A percentile compares a stretch with the other conserved stretches of the same genome.
phyloP scores from a whole-genome alignment of 1,284 basidiomycete species.

The Baeospora myosura region DNA sequence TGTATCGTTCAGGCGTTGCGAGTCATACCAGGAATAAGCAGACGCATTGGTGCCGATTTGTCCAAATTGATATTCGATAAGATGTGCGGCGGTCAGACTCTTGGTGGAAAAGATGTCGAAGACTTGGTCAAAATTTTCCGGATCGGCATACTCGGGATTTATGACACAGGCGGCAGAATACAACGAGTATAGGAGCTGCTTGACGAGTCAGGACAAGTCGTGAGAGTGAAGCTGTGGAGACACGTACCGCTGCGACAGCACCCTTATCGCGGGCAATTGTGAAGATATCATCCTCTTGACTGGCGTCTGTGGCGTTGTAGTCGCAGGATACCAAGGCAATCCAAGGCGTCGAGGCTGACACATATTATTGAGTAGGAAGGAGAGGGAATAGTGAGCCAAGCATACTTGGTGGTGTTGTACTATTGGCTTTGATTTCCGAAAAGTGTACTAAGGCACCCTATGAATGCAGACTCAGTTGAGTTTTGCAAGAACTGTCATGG shows the following conservation, averaged over 20 bases:
- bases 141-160: constrained; percentile 63
- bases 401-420: constrained; percentile 33
- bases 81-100: constrained; percentile 36
- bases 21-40: constrained; percentile 52
- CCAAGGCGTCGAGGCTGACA: constrained; percentile 72
- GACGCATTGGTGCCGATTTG: constrained; percentile 42
- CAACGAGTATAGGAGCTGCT: constrained; percentile 70
- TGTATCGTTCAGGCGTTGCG: constrained; percentile 49
- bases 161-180: constrained; percentile 68
- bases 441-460: constrained; percentile 78
- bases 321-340: constrained; percentile 84
- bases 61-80: constrained; percentile 61
- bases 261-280: constrained; percentile 71
- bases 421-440: constrained; percentile 46
- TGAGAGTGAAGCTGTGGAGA: constrained; percentile 1
- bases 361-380: constrained; percentile 7
- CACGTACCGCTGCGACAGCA: constrained; percentile 66
- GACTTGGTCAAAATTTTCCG: constrained; percentile 60
- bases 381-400: constrained; percentile 12
- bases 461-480: constrained; percentile 2
- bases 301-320: constrained; percentile 57
- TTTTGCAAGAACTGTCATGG: constrained; percentile 1
- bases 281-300: constrained; percentile 64
- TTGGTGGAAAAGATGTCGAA: constrained; percentile 77
- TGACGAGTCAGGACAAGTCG: not conserved